Conservation (phyloP, 306 rosid species). For the Trifolium repens region DNA sequence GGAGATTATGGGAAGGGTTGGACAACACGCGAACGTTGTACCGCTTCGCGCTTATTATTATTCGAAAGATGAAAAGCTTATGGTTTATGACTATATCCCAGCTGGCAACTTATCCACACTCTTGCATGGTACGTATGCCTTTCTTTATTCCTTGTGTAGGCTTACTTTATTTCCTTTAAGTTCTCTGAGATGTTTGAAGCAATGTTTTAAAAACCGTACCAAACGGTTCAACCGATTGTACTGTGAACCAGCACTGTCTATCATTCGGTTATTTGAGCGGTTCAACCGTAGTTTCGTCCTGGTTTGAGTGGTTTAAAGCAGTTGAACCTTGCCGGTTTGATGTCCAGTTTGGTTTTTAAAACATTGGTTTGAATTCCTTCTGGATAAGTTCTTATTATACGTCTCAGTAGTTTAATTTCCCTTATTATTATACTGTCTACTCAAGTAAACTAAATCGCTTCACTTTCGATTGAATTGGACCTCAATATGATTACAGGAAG, state of each 20-base stretch:
- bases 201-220: neutral
- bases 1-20: conserved; percentile 78
- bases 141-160: neutral
- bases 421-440: conserved; percentile 14
- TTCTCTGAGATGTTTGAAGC: conserved; percentile 10
- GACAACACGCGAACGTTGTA: conserved; percentile 67
- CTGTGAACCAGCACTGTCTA: neutral
- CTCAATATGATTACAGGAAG: conserved; percentile 59
- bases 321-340: neutral
- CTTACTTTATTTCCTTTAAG: conserved; percentile 25
- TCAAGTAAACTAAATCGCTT: neutral
- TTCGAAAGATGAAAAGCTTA: conserved; percentile 88
- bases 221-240: neutral
- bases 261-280: neutral
- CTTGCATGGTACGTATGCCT: conserved; percentile 78
- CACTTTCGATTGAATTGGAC: conserved; percentile 22
- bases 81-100: conserved; percentile 68
- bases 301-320: neutral
- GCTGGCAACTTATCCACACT: conserved; percentile 71
- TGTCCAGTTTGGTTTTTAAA: neutral
- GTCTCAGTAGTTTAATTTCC: neutral
- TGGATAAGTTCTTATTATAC: conserved; percentile 19
- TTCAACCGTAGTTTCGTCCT: neutral
- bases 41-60: conserved; percentile 89
- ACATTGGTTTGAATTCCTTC: conserved; percentile 10